Percentiles rank a stretch among this genome's conserved stretches.
Conservation (phyloP, 176 grass and related monocot genomes). For the Thinopyrum elongatum region DNA sequence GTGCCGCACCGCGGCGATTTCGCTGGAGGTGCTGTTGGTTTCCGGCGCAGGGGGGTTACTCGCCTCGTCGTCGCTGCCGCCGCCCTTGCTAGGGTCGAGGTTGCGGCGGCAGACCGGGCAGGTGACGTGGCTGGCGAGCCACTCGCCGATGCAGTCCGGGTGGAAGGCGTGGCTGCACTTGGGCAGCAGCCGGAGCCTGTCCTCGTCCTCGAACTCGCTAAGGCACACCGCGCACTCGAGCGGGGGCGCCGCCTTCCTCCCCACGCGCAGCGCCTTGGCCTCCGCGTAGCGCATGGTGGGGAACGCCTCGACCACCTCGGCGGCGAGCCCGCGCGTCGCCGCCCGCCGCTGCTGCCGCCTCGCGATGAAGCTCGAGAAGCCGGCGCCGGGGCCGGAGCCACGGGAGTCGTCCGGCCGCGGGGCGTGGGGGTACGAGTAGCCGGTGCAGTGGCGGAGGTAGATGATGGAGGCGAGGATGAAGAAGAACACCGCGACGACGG, state of each 20-base stretch:
- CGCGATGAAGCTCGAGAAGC: background rate
- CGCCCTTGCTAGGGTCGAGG: conserved; percentile 34
- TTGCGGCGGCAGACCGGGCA: conserved; percentile 76
- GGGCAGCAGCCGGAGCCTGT: conserved; percentile 65
- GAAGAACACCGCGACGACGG: conserved; percentile 36
- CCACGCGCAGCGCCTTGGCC: conserved; percentile 40
- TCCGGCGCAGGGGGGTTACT: background rate
- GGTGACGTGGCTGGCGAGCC: conserved; percentile 66
- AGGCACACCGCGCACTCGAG: conserved; percentile 83
- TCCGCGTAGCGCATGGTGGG: conserved; percentile 58
- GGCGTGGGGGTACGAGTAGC: background rate
- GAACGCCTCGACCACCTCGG: conserved; percentile 40
- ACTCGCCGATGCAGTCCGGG: conserved; percentile 72
- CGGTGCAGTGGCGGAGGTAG: conserved; percentile 47
- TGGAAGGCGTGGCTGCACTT: conserved; percentile 92
- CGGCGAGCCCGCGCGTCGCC: conserved; percentile 30
- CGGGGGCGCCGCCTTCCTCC: background rate
- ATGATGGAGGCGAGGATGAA: conserved; percentile 38
- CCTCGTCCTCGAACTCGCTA: conserved; percentile 75
- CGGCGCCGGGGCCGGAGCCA: background rate
- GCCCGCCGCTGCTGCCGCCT: conserved; percentile 5
- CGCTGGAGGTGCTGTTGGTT: conserved; percentile 36
- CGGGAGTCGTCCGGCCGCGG: background rate
- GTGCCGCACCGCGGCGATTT: background rate
- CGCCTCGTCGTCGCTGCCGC: conserved; percentile 33